phyloP scores from a whole-genome alignment of 805 yeast species.

The Osmozyma mogii region DNA sequence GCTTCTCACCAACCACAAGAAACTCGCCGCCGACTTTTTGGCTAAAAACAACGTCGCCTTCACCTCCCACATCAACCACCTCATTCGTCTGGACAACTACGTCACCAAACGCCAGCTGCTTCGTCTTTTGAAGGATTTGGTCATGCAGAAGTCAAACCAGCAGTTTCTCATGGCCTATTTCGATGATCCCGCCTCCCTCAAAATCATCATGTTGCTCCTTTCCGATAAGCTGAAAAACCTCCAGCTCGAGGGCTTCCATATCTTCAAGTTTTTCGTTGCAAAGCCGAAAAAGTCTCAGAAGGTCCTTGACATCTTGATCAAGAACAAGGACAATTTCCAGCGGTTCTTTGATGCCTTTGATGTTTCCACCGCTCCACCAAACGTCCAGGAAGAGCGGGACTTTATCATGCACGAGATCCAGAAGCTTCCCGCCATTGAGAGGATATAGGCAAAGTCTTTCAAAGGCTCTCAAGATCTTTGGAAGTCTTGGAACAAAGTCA shows the following conservation, averaged over 20 bases:
- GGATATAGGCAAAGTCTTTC: constrained; percentile 12
- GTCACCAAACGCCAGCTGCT: constrained; percentile 90
- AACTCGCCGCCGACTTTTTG: constrained; percentile 65
- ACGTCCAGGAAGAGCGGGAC: constrained; percentile 69
- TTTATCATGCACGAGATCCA: constrained; percentile 72
- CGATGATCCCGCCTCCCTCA: constrained; percentile 73
- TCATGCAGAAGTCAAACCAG: constrained; percentile 65
- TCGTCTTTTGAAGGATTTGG: constrained; percentile 63
- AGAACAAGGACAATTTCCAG: constrained; percentile 73
- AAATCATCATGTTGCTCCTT: constrained; percentile 75
- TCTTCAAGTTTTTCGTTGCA: constrained; percentile 92
- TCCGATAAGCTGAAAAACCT: constrained; percentile 86
- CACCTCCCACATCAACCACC: constrained; percentile 52
- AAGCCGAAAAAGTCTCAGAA: constrained; percentile 84
- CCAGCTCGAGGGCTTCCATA: constrained; percentile 85
- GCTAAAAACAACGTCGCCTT: constrained; percentile 48
- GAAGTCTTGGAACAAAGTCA: too few relatives aligned
- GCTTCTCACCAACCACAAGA: constrained; percentile 61
- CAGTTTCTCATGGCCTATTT: constrained; percentile 69
- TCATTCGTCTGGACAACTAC: constrained; percentile 73
- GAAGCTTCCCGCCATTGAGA: constrained; percentile 54
- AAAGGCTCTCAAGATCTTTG: too few relatives aligned
- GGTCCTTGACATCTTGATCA: constrained; percentile 70
- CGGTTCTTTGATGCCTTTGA: constrained; percentile 61
- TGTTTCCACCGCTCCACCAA: constrained; percentile 55